phyloP scores from a whole-genome alignment of 805 yeast species.

The Komagataella populi region DNA sequence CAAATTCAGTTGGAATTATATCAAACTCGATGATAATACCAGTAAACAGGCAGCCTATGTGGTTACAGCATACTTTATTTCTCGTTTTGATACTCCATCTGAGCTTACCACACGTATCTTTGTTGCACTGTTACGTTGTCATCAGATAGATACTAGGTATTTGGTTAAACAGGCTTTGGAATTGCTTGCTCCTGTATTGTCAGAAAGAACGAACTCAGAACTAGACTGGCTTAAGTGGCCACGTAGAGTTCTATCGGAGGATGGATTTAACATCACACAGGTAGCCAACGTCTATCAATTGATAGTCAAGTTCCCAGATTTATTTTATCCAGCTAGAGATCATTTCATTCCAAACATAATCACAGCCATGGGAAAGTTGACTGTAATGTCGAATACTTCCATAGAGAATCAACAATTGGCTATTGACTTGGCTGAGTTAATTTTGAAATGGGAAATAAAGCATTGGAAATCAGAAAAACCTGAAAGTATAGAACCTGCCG shows the following conservation, averaged over 20 bases:
- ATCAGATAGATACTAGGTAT: constrained; percentile 72
- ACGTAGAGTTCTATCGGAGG: constrained; percentile 81
- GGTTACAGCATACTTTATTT: constrained; percentile 73
- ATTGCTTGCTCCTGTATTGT: constrained; percentile 76
- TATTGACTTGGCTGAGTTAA: constrained; percentile 77
- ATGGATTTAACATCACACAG: constrained; percentile 75
- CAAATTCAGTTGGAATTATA: constrained; percentile 88
- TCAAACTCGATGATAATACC: constrained; percentile 76
- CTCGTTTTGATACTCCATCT: constrained; percentile 78
- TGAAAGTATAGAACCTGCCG: not conserved
- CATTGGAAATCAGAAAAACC: not conserved
- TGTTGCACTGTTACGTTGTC: constrained; percentile 76
- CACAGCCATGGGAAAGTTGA: constrained; percentile 83
- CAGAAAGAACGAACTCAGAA: constrained; percentile 48
- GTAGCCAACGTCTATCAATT: constrained; percentile 83
- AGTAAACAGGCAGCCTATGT: constrained; percentile 91
- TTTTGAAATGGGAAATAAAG: constrained; percentile 67
- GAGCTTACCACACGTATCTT: constrained; percentile 85
- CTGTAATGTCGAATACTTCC: constrained; percentile 64
- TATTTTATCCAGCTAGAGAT: constrained; percentile 78
- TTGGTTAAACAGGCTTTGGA: constrained; percentile 83
- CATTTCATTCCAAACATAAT: constrained; percentile 82
- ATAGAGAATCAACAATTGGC: constrained; percentile 76
- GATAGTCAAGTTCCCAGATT: constrained; percentile 70
- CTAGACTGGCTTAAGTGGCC: constrained; percentile 89